Percentiles rank a stretch among this genome's conserved stretches.
phyloP scores from a whole-genome alignment of 441 rosid genomes.

The Iberis amara region DNA sequence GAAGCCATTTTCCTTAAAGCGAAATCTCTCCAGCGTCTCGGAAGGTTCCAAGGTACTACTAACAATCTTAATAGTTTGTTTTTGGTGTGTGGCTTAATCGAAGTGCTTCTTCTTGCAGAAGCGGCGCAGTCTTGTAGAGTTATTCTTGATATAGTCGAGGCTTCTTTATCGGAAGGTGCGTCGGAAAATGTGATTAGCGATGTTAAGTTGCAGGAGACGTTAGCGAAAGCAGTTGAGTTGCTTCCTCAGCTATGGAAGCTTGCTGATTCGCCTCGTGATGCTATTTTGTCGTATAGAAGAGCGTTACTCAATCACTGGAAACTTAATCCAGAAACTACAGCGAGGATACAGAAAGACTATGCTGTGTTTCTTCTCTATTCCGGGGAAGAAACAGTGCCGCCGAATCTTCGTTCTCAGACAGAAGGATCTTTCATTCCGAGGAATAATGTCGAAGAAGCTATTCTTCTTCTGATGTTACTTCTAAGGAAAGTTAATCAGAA shows the following conservation, averaged over 20 bases:
- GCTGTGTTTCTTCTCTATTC: conserved; percentile 72
- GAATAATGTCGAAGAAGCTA: conserved; percentile 74
- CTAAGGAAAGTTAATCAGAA: conserved; percentile 55
- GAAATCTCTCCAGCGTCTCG: conserved; percentile 69
- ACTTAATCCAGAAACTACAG: conserved; percentile 55
- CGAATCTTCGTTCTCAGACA: conserved; percentile 69
- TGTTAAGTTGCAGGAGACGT: conserved; percentile 65
- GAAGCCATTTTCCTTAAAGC: conserved; percentile 86
- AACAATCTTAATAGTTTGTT: background rate
- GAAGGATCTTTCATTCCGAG: conserved; percentile 73
- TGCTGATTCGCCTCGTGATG: conserved; percentile 57
- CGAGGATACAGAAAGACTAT: conserved; percentile 70
- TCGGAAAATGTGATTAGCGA: conserved; percentile 63
- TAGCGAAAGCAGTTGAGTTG: conserved; percentile 67
- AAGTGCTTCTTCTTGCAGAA: conserved; percentile 50
- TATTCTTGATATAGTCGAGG: conserved; percentile 73
- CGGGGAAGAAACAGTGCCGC: conserved; percentile 75
- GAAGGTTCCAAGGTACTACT: conserved; percentile 63
- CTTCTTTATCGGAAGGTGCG: conserved; percentile 71
- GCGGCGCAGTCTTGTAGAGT: conserved; percentile 82
- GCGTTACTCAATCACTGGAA: conserved; percentile 77
- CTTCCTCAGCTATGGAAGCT: conserved; percentile 89
- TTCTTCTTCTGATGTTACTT: conserved; percentile 67
- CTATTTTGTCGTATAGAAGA: conserved; percentile 58
- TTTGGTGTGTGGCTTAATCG: background rate